A percentile compares a stretch with the other conserved stretches of the same genome.
Evolutionary conservation across 2,329 filamentous ascomycete genomes (phyloP).

Genomic region (Penicillium sp.): DNA sequence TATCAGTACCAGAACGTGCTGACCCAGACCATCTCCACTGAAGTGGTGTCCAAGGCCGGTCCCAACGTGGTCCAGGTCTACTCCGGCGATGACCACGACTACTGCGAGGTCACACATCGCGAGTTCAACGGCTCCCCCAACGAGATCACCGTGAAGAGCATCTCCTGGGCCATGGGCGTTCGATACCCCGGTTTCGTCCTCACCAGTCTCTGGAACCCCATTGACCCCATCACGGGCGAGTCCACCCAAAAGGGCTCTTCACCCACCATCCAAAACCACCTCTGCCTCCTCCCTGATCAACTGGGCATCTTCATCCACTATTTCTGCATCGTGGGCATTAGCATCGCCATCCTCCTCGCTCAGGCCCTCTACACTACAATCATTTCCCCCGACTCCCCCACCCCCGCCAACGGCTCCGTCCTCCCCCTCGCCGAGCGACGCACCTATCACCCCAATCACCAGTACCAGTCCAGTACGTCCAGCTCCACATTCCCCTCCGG

Average conservation of each 20-base stretch:
- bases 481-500: slow-evolving; percentile 38
- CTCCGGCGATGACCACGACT: slow-evolving; percentile 97
- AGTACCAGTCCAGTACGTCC: slow-evolving; percentile 40
- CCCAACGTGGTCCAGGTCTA: slow-evolving; percentile 81
- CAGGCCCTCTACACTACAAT: slow-evolving; percentile 49
- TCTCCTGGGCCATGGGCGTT: slow-evolving; percentile 97
- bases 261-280: slow-evolving; percentile 79
- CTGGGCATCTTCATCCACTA: slow-evolving; percentile 84
- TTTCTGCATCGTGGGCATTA: slow-evolving; percentile 64
- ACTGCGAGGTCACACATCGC: slow-evolving; percentile 86
- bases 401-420: slow-evolving; percentile 27
- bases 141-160: slow-evolving; percentile 94
- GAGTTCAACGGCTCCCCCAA: slow-evolving; percentile 66
- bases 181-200: slow-evolving; percentile 84
- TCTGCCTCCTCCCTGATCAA: slow-evolving; percentile 90
- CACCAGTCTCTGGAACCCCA: slow-evolving; percentile 89
- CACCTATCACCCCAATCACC: slow-evolving; percentile 30
- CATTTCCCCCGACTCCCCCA: slow-evolving; percentile 24
- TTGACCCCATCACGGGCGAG: slow-evolving; percentile 62
- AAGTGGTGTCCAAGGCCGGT: slow-evolving; percentile 77
- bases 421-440: slow-evolving; percentile 41
- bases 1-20: slow-evolving; percentile 99
- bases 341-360: slow-evolving; percentile 54
- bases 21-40: slow-evolving; percentile 73
- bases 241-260: slow-evolving; percentile 31